Evolutionary conservation across 805 yeast genomes (phyloP), one percentile per base, ranked within the genome.

Genomic region (Ogataea chonburiensis): DNA sequence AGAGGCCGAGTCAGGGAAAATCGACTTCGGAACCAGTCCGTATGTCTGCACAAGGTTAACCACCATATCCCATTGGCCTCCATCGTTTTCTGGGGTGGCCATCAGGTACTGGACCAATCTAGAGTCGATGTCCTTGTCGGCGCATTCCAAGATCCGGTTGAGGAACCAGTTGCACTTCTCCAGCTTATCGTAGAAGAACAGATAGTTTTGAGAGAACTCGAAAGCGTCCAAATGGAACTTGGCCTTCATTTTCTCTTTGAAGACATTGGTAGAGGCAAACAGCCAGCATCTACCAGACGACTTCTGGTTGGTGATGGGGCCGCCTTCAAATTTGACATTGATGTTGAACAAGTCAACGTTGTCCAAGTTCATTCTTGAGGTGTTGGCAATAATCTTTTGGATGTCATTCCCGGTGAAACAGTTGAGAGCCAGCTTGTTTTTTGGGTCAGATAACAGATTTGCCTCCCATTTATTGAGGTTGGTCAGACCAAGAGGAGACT

Each of bases 31-130:
- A 34, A 87, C 83, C 34, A 84, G 61, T 20, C 95, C 95, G 52
- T 85, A 87, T 55, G 82, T 83, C 45, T 77, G 75, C 31, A 87
- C 77, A 37, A 86, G 60, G 58, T 86, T 86, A 25, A 80, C 72
- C 50, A 86, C 77, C 93, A 86, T 82, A 49, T 83, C 85, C 77
- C 86, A 86, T 63, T 87, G 95, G 38, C 96, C 95, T 49, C 96
- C 96, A 55, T 87, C 95, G 45, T 75, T 66, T 34, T 81, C 79
- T 19, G 95, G 94, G 31, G 75, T 75, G 8, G 64, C 53, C 35
- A 85, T 63, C 29, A 87, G 58, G 46, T 73, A 76, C 60, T 80
- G 85, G 34, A 85, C 75, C 36, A 81, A 64, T 48, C 95, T 72
- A 0, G 89, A 81, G 46, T 81, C 93, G 39, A 83, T 70, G 15